Base-by-base conservation (phyloP, 805 yeast species). In the Yamadazyma nakazawae region DNA sequence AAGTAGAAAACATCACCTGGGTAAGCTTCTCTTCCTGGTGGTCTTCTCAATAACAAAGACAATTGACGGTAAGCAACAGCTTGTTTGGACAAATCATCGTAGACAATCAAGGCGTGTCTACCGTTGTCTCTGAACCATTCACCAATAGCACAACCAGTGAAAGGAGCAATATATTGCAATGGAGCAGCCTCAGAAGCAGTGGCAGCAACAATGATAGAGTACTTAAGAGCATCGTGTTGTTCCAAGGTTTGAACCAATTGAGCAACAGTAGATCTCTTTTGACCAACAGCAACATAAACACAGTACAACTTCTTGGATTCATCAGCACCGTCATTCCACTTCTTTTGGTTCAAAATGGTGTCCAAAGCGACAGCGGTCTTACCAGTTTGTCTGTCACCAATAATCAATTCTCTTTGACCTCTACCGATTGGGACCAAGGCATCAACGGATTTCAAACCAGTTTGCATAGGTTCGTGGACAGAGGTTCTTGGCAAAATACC, bases 111-210 rank as follows among this genome's bases (percentile, higher is more conserved):
- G 64, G 98, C 95, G 78, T 94, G 98, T 75, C 77, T 88, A 72
- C 96, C 97, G 77, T 92, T 94, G 83, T 94, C 99, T 84, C 99
- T 89, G 95, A 94, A 94, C 99, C 99, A 94, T 82, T 94, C 99
- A 81, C 98, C 97, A 73, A 94, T 91, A 68, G 99, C 96, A 74
- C 96, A 86, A 61, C 91, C 99, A 63, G 99, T 89, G 96, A 94
- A 94, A 74, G 99, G 99, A 81, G 99, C 98, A 73, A 94, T 79
- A 82, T 90, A 94, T 83, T 94, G 99, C 76, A 94, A 82, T 75
- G 99, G 99, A 75, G 99, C 99, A 63, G 99, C 99, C 82, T 94
- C 99, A 55, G 99, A 94, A 62, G 99, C 99, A 66, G 99, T 94
- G 65, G 99, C 99, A 54, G 99, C 97, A 72, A 94, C 98, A 75